Conservation (phyloP, 345 rosid species). For the Viola odorata region DNA sequence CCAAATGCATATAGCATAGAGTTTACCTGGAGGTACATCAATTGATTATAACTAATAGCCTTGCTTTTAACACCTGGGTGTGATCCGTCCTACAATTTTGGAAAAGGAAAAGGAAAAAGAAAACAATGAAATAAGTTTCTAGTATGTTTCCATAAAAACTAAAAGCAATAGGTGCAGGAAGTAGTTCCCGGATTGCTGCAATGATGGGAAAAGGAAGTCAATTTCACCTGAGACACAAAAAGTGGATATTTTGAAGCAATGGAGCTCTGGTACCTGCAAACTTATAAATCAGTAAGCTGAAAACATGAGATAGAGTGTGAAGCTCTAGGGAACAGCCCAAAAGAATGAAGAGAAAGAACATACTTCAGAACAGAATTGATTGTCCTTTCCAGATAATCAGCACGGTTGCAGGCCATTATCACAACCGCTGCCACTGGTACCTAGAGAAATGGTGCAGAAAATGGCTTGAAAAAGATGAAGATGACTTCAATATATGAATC, state of each 20-base stretch:
- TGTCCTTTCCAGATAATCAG: conserved; percentile 92
- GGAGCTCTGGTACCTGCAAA: conserved; percentile 62
- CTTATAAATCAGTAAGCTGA: conserved; percentile 2
- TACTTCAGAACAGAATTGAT: conserved; percentile 71
- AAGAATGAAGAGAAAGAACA: conserved; percentile 3
- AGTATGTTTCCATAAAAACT: neutral
- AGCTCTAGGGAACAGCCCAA: conserved; percentile 3
- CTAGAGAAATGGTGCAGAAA: conserved; percentile 35
- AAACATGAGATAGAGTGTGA: conserved; percentile 1
- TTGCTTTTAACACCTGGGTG: conserved; percentile 57
- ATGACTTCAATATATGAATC: neutral
- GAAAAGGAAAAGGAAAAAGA: neutral
- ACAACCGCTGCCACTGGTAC: conserved; percentile 85
- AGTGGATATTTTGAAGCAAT: conserved; percentile 82
- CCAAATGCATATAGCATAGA: neutral
- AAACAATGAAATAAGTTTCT: conserved; percentile 5
- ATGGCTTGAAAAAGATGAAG: conserved; percentile 15
- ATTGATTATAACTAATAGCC: conserved; percentile 78
- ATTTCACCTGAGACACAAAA: conserved; percentile 77
- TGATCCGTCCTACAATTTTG: conserved; percentile 59
- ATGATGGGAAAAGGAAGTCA: neutral
- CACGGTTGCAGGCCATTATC: conserved; percentile 98
- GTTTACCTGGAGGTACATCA: conserved; percentile 83
- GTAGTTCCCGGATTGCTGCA: neutral
- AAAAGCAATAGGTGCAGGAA: neutral